phyloP scores from a whole-genome alignment of 2,329 filamentous ascomycete species.

The Davidsoniella eucalypti region DNA sequence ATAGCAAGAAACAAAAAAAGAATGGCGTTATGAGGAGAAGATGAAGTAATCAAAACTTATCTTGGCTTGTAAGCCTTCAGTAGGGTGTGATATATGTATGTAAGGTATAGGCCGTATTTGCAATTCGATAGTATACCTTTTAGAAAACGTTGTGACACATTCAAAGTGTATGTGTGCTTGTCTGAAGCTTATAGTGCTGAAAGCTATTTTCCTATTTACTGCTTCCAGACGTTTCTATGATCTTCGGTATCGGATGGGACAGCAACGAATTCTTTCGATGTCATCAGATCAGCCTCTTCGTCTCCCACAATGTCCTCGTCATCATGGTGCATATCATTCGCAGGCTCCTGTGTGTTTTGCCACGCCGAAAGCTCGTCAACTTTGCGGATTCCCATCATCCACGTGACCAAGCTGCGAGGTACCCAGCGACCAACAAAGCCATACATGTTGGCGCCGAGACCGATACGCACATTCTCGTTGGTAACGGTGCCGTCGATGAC shows the following conservation, averaged over 20 bases:
- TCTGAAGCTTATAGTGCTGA: too few species aligned
- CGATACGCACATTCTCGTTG: conserved; percentile 55
- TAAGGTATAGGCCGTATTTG: too few species aligned
- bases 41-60: too few species aligned
- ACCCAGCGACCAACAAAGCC: conserved; percentile 70
- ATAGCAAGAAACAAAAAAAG: too few species aligned
- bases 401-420: conserved; percentile 62
- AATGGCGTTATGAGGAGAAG: too few species aligned
- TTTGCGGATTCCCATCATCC: conserved; percentile 74
- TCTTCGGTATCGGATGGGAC: conserved; percentile 23
- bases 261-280: conserved; percentile 32
- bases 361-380: conserved; percentile 40
- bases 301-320: conserved; percentile 21
- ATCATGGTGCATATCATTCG: neutral
- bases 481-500: conserved; percentile 54
- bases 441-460: conserved; percentile 70
- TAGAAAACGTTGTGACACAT: too few species aligned
- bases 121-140: too few species aligned
- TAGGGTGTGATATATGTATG: too few species aligned
- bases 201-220: neutral
- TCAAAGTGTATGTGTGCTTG: too few species aligned
- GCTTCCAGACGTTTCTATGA: conserved; percentile 23
- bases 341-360: conserved; percentile 24
- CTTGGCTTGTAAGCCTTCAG: too few species aligned
- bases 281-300: conserved; percentile 16